Evolutionary conservation across 192 early-diverging fungal genomes (phyloP).

Genomic region (Linnemannia elongata): DNA sequence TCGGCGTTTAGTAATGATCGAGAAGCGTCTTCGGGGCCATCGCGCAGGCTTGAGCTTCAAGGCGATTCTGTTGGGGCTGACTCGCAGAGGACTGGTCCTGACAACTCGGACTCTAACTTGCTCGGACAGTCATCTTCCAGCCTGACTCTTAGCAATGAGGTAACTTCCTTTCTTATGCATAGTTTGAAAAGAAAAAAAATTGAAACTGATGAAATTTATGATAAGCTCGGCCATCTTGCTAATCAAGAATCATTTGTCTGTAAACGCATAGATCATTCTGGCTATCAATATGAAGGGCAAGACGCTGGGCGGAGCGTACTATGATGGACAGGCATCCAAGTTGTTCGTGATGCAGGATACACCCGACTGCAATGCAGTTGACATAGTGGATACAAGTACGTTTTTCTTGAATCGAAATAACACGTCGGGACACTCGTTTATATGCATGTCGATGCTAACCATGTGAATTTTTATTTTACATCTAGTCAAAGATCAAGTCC

Average conservation of each 20-base stretch:
- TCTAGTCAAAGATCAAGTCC: constrained; percentile 53
- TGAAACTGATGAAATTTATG: no score
- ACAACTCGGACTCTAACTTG: not conserved
- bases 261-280: constrained; percentile 48
- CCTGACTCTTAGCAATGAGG: not conserved
- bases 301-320: constrained; percentile 58
- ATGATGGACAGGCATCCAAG: constrained; percentile 30
- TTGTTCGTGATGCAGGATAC: constrained; percentile 62
- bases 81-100: not conserved
- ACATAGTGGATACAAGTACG: constrained; percentile 43
- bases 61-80: not conserved
- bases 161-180: not conserved
- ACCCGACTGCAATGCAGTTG: constrained; percentile 32
- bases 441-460: not conserved
- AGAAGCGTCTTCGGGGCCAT: not conserved
- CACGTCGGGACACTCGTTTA: not conserved
- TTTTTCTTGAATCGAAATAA: not conserved
- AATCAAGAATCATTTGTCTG: not conserved
- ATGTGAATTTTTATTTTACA: not conserved
- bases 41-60: not conserved
- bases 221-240: no score
- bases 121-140: not conserved
- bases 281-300: constrained; percentile 44
- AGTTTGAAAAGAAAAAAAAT: no score
- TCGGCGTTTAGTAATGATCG: not conserved